phyloP scores from a whole-genome alignment of 2,329 filamentous ascomycete genomes.

The Pseudopithomyces chartarum region DNA sequence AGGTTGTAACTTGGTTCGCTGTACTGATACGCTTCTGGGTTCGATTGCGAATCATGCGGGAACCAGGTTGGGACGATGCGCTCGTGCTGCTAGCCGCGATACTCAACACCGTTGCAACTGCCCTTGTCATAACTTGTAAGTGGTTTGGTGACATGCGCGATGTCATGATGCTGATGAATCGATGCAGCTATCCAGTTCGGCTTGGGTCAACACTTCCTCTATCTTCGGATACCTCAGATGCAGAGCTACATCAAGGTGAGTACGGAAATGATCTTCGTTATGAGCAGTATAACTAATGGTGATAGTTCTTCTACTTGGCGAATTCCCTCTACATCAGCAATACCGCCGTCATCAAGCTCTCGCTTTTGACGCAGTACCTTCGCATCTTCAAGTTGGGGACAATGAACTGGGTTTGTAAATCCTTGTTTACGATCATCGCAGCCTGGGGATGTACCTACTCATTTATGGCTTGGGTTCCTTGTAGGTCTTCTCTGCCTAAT shows the following conservation, averaged over 20 bases:
- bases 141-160: neutral
- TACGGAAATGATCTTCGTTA: slow-evolving; percentile 1
- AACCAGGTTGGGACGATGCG: slow-evolving; percentile 44
- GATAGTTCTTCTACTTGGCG: slow-evolving; percentile 35
- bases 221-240: slow-evolving; percentile 17
- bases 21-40: slow-evolving; percentile 36
- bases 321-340: slow-evolving; percentile 37
- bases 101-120: slow-evolving; percentile 30
- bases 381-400: slow-evolving; percentile 41
- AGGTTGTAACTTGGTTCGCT: slow-evolving; percentile 35
- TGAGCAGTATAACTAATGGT: neutral
- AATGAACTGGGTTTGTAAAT: slow-evolving; percentile 35
- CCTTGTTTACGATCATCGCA: slow-evolving; percentile 25
- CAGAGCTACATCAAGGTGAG: slow-evolving; percentile 16
- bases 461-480: slow-evolving; percentile 39
- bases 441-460: slow-evolving; percentile 39
- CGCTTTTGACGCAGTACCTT: slow-evolving; percentile 43
- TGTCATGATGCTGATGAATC: slow-evolving; percentile 9
- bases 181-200: slow-evolving; percentile 34
- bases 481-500: neutral
- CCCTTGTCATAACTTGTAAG: slow-evolving; percentile 31
- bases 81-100: slow-evolving; percentile 34
- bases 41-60: slow-evolving; percentile 31
- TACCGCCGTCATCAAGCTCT: slow-evolving; percentile 41
- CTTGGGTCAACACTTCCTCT: slow-evolving; percentile 40